Evolutionary conservation across 768 basidiomycete genomes (phyloP).

Genomic region (Tylopilus rubrobrunneus): DNA sequence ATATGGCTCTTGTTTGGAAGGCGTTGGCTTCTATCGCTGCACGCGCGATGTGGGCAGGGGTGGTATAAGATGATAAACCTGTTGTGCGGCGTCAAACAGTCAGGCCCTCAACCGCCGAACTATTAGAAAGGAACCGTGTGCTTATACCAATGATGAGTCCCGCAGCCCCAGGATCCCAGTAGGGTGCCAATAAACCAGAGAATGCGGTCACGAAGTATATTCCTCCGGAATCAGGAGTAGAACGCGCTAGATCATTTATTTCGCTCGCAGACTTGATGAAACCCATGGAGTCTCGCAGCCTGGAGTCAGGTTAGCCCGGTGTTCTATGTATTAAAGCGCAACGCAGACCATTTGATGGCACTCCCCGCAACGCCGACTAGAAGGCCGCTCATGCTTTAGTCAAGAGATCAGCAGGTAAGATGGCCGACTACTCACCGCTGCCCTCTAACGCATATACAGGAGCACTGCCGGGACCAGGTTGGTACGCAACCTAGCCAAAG

Average conservation of each 20-base stretch:
- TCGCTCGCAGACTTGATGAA: conserved; percentile 79
- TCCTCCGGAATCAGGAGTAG: conserved; percentile 77
- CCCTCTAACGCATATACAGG: conserved; percentile 95
- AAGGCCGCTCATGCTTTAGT: conserved; percentile 1
- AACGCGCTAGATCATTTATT: conserved; percentile 79
- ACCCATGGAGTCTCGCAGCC: conserved; percentile 86
- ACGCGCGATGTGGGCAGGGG: conserved; percentile 87
- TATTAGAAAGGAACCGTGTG: conserved; percentile 3
- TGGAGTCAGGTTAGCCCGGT: conserved; percentile 17
- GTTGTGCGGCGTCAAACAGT: not conserved
- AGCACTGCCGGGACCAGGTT: conserved; percentile 71
- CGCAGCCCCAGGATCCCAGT: conserved; percentile 93
- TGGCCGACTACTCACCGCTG: conserved; percentile 57
- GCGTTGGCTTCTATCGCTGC: conserved; percentile 96
- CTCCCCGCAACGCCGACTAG: conserved; percentile 91
- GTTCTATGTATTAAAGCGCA: not conserved
- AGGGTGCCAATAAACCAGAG: conserved; percentile 92
- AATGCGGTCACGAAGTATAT: conserved; percentile 98
- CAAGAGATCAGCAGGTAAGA: not conserved
- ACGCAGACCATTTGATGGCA: conserved; percentile 79
- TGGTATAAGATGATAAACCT: conserved; percentile 86
- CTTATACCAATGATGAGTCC: conserved; percentile 72
- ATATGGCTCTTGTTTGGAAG: conserved; percentile 91
- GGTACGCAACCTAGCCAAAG: conserved; percentile 72
- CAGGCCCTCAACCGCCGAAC: not conserved